Conservation (phyloP, 164 flowering plant species). For the Dillenia turbinata region DNA sequence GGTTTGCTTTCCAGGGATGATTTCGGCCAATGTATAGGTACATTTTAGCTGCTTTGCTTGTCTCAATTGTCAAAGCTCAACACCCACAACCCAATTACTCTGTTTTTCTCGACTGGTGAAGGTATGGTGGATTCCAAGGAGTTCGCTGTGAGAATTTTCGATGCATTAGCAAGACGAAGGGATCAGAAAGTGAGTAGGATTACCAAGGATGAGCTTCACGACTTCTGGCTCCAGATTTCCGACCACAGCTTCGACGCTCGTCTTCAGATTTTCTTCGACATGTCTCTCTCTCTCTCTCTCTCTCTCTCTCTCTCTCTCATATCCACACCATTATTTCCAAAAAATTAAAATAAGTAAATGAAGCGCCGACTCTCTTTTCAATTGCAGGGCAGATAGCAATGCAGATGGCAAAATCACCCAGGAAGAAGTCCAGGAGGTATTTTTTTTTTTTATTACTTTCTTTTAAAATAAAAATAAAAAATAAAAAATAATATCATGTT, state of each 20-base stretch:
- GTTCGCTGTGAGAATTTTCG: slow-evolving; percentile 81
- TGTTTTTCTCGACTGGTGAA: slow-evolving; percentile 9
- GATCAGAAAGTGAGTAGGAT: slow-evolving; percentile 45
- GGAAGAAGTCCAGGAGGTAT: slow-evolving; percentile 89
- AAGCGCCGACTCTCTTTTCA: neutral
- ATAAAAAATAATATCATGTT: too few species aligned
- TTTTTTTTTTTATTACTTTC: neutral
- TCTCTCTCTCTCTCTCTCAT: too few species aligned
- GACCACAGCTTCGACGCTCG: slow-evolving; percentile 97
- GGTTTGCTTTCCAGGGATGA: slow-evolving; percentile 72
- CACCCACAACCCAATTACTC: neutral
- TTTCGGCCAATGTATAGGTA: slow-evolving; percentile 92
- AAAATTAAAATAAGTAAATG: too few species aligned
- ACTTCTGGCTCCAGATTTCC: slow-evolving; percentile 84
- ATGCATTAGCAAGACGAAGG: slow-evolving; percentile 71
- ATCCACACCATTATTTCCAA: too few species aligned
- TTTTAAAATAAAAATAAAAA: too few species aligned
- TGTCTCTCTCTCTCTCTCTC: slow-evolving; percentile 29
- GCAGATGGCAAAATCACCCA: slow-evolving; percentile 89
- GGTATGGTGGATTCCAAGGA: slow-evolving; percentile 98
- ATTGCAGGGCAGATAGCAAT: slow-evolving; percentile 86
- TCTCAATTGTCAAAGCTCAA: neutral
- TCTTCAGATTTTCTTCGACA: slow-evolving; percentile 95
- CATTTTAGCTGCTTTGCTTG: neutral
- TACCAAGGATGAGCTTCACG: slow-evolving; percentile 74